Evolutionary conservation across 2,329 filamentous ascomycete species (phyloP).

Genomic region (Colletotrichum sp.): DNA sequence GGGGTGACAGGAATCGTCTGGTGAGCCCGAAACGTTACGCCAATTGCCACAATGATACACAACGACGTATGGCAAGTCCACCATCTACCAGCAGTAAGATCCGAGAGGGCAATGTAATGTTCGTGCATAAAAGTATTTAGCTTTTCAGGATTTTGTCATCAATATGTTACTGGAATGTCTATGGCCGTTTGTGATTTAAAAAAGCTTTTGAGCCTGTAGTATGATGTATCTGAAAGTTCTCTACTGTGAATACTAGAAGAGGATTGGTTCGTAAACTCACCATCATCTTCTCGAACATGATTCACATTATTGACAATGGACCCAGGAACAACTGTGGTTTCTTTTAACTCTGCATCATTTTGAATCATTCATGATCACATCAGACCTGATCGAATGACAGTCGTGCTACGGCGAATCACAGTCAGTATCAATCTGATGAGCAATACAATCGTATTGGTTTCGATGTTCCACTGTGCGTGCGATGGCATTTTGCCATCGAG

Average conservation of each 20-base stretch:
- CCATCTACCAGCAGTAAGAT: neutral
- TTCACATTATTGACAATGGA: no score
- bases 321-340: neutral
- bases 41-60: neutral
- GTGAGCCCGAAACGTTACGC: neutral
- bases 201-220: no score
- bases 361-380: neutral
- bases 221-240: no score
- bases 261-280: no score
- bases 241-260: no score
- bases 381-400: neutral
- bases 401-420: neutral
- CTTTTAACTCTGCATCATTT: no score
- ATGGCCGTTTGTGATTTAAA: no score
- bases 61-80: neutral
- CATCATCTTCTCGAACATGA: no score
- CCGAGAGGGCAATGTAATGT: fast-evolving
- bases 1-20: neutral
- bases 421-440: neutral
- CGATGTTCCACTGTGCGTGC: fast-evolving
- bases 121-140: fast-evolving
- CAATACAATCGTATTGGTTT: neutral
- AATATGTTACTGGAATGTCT: neutral
- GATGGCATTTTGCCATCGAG: neutral
- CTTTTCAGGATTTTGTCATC: neutral